Percentiles rank a stretch among this genome's conserved stretches.
These are phyloP conservation scores for Fusarium sterilihyphosum DNA, from an alignment of 2,329 filamentous ascomycete genomes.

Conservation along the genomic window DNA sequence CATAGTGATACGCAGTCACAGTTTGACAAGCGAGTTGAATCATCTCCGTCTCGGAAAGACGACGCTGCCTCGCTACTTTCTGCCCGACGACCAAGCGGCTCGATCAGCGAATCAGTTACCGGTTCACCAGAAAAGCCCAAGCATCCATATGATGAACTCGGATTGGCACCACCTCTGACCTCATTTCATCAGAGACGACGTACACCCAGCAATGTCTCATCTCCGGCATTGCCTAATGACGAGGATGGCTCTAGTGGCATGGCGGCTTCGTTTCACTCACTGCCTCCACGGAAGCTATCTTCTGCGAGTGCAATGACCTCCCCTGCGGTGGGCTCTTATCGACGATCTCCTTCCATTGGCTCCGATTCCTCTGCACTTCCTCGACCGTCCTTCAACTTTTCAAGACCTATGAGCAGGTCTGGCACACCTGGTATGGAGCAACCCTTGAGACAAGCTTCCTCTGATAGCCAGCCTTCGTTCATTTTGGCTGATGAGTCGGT, in stretches of 20 bases:
- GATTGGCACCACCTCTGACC: constrained; percentile 61
- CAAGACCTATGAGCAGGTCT: constrained; percentile 83
- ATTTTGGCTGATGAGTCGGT: constrained; percentile 71
- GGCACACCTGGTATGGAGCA: constrained; percentile 68
- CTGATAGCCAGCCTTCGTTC: constrained; percentile 74
- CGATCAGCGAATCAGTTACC: constrained; percentile 44
- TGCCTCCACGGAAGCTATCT: constrained; percentile 80
- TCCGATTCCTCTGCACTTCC: constrained; percentile 82
- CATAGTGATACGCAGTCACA: constrained; percentile 52
- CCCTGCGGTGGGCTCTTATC: constrained; percentile 68
- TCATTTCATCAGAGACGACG: constrained; percentile 58
- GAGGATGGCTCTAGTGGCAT: constrained; percentile 71
- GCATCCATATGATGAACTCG: constrained; percentile 60
- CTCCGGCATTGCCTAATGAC: constrained; percentile 73
- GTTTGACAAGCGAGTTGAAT: constrained; percentile 41
- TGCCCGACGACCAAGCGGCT: constrained; percentile 42
- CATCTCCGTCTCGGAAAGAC: constrained; percentile 48
- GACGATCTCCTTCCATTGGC: constrained; percentile 83
- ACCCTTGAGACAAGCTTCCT: constrained; percentile 70
- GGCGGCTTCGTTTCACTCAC: constrained; percentile 66
- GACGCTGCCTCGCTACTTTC: constrained; percentile 50
- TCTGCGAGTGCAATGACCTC: constrained; percentile 69
- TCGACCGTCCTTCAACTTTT: constrained; percentile 90
- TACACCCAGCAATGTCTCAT: constrained; percentile 69
- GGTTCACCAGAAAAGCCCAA: constrained; percentile 58